Conservation (phyloP, 2,329 filamentous ascomycete genomes). For the Emergomyces pasteurianus region DNA sequence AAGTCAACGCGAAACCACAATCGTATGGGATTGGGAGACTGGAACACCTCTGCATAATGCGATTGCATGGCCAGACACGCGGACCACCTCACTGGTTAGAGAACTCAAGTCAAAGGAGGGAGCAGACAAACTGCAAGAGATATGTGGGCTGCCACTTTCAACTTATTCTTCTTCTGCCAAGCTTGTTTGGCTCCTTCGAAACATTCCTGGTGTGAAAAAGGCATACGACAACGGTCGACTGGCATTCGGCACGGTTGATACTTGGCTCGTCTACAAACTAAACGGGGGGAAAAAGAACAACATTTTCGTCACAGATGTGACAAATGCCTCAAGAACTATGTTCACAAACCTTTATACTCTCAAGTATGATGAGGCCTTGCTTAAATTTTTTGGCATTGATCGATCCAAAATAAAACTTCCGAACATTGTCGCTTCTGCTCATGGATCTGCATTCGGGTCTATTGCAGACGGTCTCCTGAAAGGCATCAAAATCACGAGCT, state of each 20-base stretch:
- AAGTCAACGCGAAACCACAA: constrained; percentile 78
- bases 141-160: constrained; percentile 72
- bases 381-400: constrained; percentile 71
- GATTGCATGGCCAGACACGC: constrained; percentile 82
- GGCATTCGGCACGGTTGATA: constrained; percentile 77
- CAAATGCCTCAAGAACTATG: constrained; percentile 85
- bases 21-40: constrained; percentile 72
- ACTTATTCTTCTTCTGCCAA: constrained; percentile 85
- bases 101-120: constrained; percentile 58
- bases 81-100: constrained; percentile 62
- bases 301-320: constrained; percentile 71
- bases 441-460: constrained; percentile 58
- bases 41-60: constrained; percentile 74
- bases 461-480: constrained; percentile 54
- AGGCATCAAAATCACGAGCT: constrained; percentile 66
- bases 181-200: constrained; percentile 66
- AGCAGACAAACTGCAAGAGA: constrained; percentile 55
- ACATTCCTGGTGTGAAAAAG: constrained; percentile 55
- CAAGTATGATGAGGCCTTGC: constrained; percentile 64
- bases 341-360: constrained; percentile 80
- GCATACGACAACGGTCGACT: constrained; percentile 67
- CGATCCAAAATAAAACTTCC: constrained; percentile 58
- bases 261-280: constrained; percentile 76
- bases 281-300: constrained; percentile 56
- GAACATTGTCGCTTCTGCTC: constrained; percentile 72